Percentiles rank a stretch among this genome's conserved stretches.
phyloP scores from a whole-genome alignment of 106 monocot genomes.

The Dendrobium officinale region DNA sequence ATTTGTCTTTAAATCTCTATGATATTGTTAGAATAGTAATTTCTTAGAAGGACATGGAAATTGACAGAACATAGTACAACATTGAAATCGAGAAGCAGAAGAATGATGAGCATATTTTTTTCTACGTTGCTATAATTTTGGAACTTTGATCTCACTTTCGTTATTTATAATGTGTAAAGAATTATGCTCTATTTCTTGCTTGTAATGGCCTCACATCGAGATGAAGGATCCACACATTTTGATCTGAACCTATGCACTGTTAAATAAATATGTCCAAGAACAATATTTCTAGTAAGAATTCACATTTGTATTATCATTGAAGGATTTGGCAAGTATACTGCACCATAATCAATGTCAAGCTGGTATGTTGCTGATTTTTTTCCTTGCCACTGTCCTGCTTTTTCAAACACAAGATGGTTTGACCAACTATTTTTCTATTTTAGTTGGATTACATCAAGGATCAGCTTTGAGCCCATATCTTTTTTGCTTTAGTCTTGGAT shows the following conservation, averaged over 20 bases:
- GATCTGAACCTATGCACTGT: not conserved
- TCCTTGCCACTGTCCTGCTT: not conserved
- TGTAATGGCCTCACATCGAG: not conserved
- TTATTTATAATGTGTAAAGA: not conserved
- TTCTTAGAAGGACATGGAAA: too few species aligned
- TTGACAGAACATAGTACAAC: too few species aligned
- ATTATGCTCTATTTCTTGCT: not conserved
- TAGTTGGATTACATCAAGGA: too few species aligned
- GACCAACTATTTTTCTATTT: too few species aligned
- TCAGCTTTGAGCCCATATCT: too few species aligned
- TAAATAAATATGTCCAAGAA: not conserved
- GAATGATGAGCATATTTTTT: too few species aligned
- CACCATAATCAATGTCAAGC: not conserved
- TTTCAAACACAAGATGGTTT: too few species aligned
- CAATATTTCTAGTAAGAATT: not conserved
- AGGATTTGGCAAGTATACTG: not conserved
- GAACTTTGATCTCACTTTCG: not conserved
- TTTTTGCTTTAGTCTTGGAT: too few species aligned
- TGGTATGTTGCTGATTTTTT: not conserved
- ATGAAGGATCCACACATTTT: not conserved
- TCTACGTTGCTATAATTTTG: too few species aligned
- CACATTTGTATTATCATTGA: not conserved
- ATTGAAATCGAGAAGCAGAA: too few species aligned
- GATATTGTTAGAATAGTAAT: too few species aligned
- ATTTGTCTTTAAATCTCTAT: too few species aligned